Evolutionary conservation across 1,284 basidiomycete genomes (phyloP), one percentile per base, ranked within the genome.

Genomic region (Ceratobasidium sp.): DNA sequence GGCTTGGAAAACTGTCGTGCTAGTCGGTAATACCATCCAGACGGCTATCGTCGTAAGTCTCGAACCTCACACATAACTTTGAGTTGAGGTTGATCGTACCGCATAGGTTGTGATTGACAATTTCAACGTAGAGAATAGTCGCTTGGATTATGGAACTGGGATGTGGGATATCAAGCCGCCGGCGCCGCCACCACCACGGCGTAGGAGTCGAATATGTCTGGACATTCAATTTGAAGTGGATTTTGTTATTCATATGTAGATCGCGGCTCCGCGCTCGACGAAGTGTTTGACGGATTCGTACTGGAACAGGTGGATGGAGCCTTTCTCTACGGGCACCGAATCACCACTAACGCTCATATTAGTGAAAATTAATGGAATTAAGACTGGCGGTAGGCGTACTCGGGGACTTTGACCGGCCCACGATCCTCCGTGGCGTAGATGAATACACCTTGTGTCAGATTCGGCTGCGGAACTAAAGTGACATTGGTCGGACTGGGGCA

Each of bases 361-460:
- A 22, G 75, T 65, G 1, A 25, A 52, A 46, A 56, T 37, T n/a
- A 64, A 40, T 54, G 32, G 22, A 29, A 40, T 51, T n/a, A 52
- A 43, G 65, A 54, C 73, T 59, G 78, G 64, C 56, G 67, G 9
- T 37, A 25, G 8, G 85, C 89, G 70, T 81, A 96, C 95, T 94
- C 91, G 49, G 91, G 91, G 22, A 96, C 84, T 43, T 86, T 85
- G 62, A 95, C 88, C 7, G 90, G 89, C 0, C 91, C 90, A 83
- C 94, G 94, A 69, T 88, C 86, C 71, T 88, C 85, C 22, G 90
- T 86, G 13, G 94, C 94, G 82, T 91, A 93, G 0, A 93, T 90
- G 81, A 97, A 92, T 0, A 97, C 93, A 0, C 93, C 90, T 0
- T 88, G 86, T 13, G 88, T 86, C 80, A 88, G 90, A 81, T 95